Base-by-base conservation (phyloP, 441 rosid species). In the Erysimum pusillum region DNA sequence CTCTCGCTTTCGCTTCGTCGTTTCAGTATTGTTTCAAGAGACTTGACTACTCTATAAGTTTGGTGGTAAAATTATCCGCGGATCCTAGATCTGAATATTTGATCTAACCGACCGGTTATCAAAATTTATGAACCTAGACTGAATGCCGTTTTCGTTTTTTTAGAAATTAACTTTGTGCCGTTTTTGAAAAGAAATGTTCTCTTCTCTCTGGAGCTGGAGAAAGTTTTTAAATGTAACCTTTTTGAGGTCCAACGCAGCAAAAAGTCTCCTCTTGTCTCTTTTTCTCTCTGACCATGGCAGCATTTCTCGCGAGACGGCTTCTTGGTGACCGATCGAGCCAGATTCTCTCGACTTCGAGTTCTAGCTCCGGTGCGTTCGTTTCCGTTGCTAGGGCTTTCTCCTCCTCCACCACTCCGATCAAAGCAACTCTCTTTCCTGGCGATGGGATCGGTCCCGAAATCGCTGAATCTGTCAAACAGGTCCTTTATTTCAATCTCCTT, bases 401-500 rank as follows among this genome's bases (percentile, higher is more conserved):
- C 15, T 83, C 85, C 13, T 75, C 85, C 34, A 63, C 78, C 64
- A 58, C 81, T 77, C 85, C 88, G 65, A 95, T 95, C 81, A 75
- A 66, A 4, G 97, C 96, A 76, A 95, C 97, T 66, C 96, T 95
- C 76, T 95, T 95, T 65, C 97, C 97, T 42, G 98, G 98, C 61
- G 97, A 95, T 28, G 99, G 99, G 36, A 90, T 95, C 76, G 97
- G 99, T 75, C 97, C 99, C 51, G 98, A 95, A 84, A 95, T 95
- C 81, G 95, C 97, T 18, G 91, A 89, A 56, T 89, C 97, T 71
- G 95, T 93, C 79, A 95, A 95, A 77, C 84, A 91, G 92, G 99
- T 92, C 7, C 39, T 28, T 67, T 34, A 1, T 67, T 18, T 25
- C 31, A n/a, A 34, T 10, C 57, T 17, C 25, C 0, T 73, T 39